Percentiles rank a stretch among this genome's conserved stretches.
Evolutionary conservation across 2,329 filamentous ascomycete species (phyloP).

Genomic region (Penicillium concentricum): DNA sequence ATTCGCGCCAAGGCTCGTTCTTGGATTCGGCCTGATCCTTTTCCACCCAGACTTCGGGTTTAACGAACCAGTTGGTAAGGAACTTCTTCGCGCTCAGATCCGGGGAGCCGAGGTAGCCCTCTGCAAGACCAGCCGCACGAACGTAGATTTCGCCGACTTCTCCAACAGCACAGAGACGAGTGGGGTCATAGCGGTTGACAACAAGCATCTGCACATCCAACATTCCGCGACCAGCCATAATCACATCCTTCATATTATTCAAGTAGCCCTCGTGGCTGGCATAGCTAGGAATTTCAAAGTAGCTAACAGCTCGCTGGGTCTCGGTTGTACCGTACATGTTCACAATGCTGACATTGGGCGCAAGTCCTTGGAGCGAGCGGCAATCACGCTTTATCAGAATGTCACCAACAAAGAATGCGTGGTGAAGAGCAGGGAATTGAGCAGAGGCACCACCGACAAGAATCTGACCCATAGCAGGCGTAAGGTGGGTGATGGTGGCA

Average conservation of each 20-base stretch:
- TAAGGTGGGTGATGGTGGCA: conserved; percentile 81
- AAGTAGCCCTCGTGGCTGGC: conserved; percentile 63
- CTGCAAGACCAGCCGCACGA: conserved; percentile 77
- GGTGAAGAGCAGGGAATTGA: conserved; percentile 71
- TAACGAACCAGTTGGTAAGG: conserved; percentile 80
- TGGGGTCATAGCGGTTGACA: conserved; percentile 67
- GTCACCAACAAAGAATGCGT: conserved; percentile 90
- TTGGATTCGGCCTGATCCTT: conserved; percentile 57
- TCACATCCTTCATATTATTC: conserved; percentile 67
- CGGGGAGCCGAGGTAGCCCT: conserved; percentile 67
- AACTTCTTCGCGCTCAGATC: conserved; percentile 75
- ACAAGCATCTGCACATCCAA: conserved; percentile 84
- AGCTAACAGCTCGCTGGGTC: conserved; percentile 76
- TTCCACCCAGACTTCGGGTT: conserved; percentile 67
- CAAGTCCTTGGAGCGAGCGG: conserved; percentile 70
- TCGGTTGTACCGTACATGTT: conserved; percentile 92
- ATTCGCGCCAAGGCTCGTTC: conserved; percentile 72
- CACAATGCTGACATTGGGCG: conserved; percentile 70
- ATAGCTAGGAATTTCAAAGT: conserved; percentile 71
- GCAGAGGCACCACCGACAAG: conserved; percentile 79
- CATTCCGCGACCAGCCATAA: conserved; percentile 85
- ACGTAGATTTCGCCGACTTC: conserved; percentile 84
- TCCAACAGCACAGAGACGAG: conserved; percentile 71
- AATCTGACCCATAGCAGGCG: conserved; percentile 95
- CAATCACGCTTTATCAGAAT: conserved; percentile 84